Percentiles rank a stretch among this genome's conserved stretches.
Conservation (phyloP, 2,329 filamentous ascomycete genomes). For the Fusarium sp. region DNA sequence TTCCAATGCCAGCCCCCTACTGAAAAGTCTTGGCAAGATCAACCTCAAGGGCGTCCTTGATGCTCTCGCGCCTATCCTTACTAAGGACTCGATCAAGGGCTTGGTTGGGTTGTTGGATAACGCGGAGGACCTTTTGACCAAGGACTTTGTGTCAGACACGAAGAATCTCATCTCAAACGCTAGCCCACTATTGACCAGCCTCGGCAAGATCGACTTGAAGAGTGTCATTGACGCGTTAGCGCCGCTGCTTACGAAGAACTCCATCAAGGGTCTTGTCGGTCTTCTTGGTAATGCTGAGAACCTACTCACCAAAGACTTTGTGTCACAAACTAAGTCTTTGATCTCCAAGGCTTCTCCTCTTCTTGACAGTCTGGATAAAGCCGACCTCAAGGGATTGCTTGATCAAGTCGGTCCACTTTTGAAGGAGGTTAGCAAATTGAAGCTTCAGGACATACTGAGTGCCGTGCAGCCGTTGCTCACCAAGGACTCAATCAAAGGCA, state of each 20-base stretch:
- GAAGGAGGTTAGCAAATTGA: conserved; percentile 52
- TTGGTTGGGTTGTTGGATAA: conserved; percentile 53
- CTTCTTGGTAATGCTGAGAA: conserved; percentile 54
- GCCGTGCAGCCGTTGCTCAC: conserved; percentile 53
- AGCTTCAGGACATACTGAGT: conserved; percentile 50
- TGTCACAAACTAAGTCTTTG: conserved; percentile 46
- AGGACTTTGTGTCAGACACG: conserved; percentile 43
- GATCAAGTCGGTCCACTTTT: conserved; percentile 55
- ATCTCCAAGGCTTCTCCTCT: conserved; percentile 52
- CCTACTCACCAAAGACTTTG: conserved; percentile 50
- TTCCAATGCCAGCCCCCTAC: conserved; percentile 39
- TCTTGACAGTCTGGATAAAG: conserved; percentile 52
- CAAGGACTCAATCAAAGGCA: conserved; percentile 51
- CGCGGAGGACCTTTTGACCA: conserved; percentile 49
- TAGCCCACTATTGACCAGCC: conserved; percentile 51
- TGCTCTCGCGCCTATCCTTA: conserved; percentile 47
- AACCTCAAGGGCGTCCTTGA: conserved; percentile 55
- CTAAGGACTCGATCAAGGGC: conserved; percentile 52
- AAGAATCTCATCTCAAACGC: conserved; percentile 49
- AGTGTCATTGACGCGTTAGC: conserved; percentile 52
- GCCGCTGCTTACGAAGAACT: conserved; percentile 54
- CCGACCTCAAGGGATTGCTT: conserved; percentile 53
- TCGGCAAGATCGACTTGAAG: conserved; percentile 55
- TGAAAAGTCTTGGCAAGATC: conserved; percentile 51
- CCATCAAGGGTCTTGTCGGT: conserved; percentile 52